Conservation (phyloP, 768 basidiomycete genomes). For the Serpula lacrymans region DNA sequence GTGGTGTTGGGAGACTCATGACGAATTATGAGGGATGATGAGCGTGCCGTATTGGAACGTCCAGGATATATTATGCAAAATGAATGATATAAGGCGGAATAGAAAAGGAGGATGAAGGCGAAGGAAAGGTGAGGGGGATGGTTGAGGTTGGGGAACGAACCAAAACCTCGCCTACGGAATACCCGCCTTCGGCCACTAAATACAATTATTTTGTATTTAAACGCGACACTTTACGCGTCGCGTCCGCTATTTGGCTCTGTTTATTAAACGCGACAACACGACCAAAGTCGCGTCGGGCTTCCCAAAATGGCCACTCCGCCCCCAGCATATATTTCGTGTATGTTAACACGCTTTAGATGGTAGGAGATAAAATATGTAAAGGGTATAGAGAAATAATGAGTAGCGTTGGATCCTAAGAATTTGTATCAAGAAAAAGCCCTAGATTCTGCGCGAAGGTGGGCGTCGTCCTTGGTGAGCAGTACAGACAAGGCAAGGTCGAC, state of each 20-base stretch:
- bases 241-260: constrained; percentile 28
- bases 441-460: too few species aligned
- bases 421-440: too few species aligned
- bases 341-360: too few species aligned
- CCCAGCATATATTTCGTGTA: too few species aligned
- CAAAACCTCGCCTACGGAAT: constrained; percentile 3
- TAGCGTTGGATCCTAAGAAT: too few species aligned
- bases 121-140: constrained; percentile 5
- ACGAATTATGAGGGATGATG: constrained; percentile 7
- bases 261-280: too few species aligned
- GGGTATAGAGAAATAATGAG: too few species aligned
- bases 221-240: constrained; percentile 41
- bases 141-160: constrained; percentile 17
- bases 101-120: constrained; percentile 6
- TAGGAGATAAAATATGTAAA: too few species aligned
- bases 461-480: too few species aligned
- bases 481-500: too few species aligned
- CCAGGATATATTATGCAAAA: background rate
- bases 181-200: constrained; percentile 14
- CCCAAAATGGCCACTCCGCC: too few species aligned
- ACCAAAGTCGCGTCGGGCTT: too few species aligned
- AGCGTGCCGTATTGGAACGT: constrained; percentile 13
- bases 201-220: constrained; percentile 31
- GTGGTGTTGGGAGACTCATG: constrained; percentile 55
- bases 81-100: constrained; percentile 8